These are phyloP conservation scores for Triangularia verruculosa DNA, from an alignment of 2,329 filamentous ascomycete genomes.

Conservation along the genomic window DNA sequence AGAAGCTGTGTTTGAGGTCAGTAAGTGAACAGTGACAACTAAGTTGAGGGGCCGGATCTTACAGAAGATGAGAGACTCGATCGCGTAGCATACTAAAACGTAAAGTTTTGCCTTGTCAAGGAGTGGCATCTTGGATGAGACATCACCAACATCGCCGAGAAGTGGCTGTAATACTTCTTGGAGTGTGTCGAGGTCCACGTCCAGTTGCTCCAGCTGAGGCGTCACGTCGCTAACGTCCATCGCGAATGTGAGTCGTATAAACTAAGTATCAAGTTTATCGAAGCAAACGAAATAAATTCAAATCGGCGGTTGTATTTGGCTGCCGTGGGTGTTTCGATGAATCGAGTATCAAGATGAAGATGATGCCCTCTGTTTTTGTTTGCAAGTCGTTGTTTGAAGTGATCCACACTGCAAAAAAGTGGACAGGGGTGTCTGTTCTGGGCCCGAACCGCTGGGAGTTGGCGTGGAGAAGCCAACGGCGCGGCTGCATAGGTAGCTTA, in stretches of 20 bases:
- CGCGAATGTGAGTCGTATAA: not conserved
- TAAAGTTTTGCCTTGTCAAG: slow-evolving; percentile 94
- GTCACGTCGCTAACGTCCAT: slow-evolving; percentile 57
- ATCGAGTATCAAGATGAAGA: not conserved
- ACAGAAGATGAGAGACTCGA: slow-evolving; percentile 90
- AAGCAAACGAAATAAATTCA: not conserved
- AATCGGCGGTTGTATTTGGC: too few species aligned
- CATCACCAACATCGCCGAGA: slow-evolving; percentile 62
- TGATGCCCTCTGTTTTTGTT: not conserved
- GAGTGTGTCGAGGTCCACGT: slow-evolving; percentile 75
- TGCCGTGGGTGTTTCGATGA: not conserved
- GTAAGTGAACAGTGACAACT: not conserved
- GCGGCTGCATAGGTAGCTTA: not conserved
- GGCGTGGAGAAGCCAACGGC: not conserved
- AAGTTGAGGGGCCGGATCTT: slow-evolving; percentile 30
- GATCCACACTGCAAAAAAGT: not conserved
- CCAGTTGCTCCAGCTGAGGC: slow-evolving; percentile 69
- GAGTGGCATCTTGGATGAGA: slow-evolving; percentile 77
- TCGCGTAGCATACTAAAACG: slow-evolving; percentile 80
- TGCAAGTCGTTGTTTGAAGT: not conserved
- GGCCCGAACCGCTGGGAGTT: not conserved
- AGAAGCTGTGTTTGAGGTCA: slow-evolving; percentile 51
- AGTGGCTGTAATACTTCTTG: slow-evolving; percentile 73
- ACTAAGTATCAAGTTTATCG: not conserved
- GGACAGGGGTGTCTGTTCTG: not conserved